phyloP scores from a whole-genome alignment of 192 early-diverging fungal species.

The Podila minutissima region DNA sequence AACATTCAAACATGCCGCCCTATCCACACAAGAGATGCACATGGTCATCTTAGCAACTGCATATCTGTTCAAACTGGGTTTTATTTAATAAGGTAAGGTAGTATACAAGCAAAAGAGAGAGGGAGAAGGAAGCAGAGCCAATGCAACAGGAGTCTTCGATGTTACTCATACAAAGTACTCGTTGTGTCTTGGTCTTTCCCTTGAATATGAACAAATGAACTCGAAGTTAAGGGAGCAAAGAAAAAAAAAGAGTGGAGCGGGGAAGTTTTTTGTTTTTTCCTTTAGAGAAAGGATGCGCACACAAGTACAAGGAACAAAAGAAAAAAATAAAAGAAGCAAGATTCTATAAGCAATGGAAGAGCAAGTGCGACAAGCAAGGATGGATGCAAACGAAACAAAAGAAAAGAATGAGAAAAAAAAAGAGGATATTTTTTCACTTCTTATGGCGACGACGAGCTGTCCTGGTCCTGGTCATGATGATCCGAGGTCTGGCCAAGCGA shows the following conservation, averaged over 20 bases:
- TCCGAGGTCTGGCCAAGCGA: constrained; percentile 24
- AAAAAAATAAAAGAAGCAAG: constrained; percentile 6
- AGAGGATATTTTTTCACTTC: too few relatives aligned
- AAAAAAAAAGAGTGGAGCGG: background rate
- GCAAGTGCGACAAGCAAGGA: constrained; percentile 5
- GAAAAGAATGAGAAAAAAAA: constrained; percentile 1
- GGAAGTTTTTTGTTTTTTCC: constrained; percentile 2
- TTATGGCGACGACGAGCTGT: constrained; percentile 47
- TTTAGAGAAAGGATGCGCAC: background rate
- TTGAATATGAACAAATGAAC: too few relatives aligned
- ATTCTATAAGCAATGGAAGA: background rate
- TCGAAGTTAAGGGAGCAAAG: background rate
- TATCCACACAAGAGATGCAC: too few relatives aligned
- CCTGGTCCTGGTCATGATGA: constrained; percentile 45
- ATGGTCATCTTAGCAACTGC: too few relatives aligned
- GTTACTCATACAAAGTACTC: too few relatives aligned
- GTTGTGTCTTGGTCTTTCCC: too few relatives aligned
- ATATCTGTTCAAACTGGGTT: too few relatives aligned
- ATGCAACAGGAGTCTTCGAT: too few relatives aligned
- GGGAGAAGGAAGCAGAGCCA: background rate
- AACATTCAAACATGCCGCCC: too few relatives aligned
- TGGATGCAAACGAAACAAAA: constrained; percentile 4
- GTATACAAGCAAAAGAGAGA: background rate
- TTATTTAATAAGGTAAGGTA: too few relatives aligned
- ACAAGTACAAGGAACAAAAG: constrained; percentile 15